Base-by-base conservation (phyloP, 202 grass and related monocot species). In the Bolboschoenoplectus hybrid region DNA sequence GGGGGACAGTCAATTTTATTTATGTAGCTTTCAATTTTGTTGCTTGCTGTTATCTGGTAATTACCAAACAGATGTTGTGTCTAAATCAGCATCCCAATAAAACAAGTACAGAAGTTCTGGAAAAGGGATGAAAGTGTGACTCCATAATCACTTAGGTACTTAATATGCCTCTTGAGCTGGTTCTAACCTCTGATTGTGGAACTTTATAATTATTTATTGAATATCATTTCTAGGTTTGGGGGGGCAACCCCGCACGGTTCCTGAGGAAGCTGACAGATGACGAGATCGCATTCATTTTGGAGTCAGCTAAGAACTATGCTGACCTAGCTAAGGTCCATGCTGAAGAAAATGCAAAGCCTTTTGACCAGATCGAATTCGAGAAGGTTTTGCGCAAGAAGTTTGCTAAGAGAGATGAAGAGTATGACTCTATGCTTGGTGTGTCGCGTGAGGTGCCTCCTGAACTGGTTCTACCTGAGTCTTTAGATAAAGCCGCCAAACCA, bases 171-270 rank as follows among this genome's bases (percentile, higher is more conserved):
- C 56, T 85, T 13, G 10, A 57, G 44, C 56, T 68, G 68, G 47
- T 62, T 60, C 38, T 58, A 65, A 77, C 3, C 9, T 85, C 83
- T 75, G 79, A 82, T 81, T 74, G 70, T 66, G 44, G 44, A 12
- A 7, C 46, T 57, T 86, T 34, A 10, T 39, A 39, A 70, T 19
- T 32, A 82, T 71, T 83, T 53, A 41, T 34, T 34, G 81, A 34
- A 85, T 72, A 57, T 82, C 77, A 3, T 65, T 80, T 64, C 13
- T 67, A 94, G 93, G 93, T 94, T 80, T 96, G 97, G 93, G 91
- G 91, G 84, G 93, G 96, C 56, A 98, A 98, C 82, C 96, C 96
- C n/a, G 93, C 93, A 1, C 91, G 93, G 80, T 96, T 94, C 80
- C 85, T 96, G 80, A 92, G 97, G 80, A 98, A 98, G 75, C 86